phyloP scores from a whole-genome alignment of 805 yeast genomes.

The Kodamaea fukazawae region DNA sequence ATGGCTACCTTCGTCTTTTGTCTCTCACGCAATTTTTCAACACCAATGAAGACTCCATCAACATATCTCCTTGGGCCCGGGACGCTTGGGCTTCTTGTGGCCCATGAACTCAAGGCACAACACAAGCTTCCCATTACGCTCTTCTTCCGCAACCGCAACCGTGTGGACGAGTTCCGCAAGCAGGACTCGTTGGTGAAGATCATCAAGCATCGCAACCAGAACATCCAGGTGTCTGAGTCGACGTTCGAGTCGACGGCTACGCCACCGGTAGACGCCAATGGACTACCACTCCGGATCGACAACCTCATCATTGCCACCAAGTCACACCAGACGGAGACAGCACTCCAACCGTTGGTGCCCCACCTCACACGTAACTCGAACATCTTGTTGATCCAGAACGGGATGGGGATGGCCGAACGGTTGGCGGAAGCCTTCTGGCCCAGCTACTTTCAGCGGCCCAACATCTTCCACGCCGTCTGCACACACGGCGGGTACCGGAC shows the following conservation, averaged over 20 bases:
- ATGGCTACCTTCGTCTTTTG: too few species aligned
- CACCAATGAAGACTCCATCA: constrained; percentile 9
- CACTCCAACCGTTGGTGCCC: constrained; percentile 54
- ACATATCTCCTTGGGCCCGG: constrained; percentile 53
- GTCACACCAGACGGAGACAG: constrained; percentile 66
- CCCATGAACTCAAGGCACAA: constrained; percentile 41
- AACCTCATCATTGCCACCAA: constrained; percentile 77
- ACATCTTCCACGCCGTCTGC: constrained; percentile 68
- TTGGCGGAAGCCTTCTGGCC: constrained; percentile 58
- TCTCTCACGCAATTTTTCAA: too few species aligned
- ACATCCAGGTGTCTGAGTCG: constrained; percentile 14
- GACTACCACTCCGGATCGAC: constrained; percentile 31
- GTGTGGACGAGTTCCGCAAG: constrained; percentile 39
- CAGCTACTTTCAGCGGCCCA: constrained; percentile 44
- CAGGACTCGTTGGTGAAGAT: constrained; percentile 38
- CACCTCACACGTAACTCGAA: constrained; percentile 50
- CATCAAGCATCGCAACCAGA: constrained; percentile 20
- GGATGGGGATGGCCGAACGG: constrained; percentile 66
- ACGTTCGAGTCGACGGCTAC: constrained; percentile 24
- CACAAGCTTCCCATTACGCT: constrained; percentile 35
- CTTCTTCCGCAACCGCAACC: constrained; percentile 36
- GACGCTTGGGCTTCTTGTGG: constrained; percentile 49
- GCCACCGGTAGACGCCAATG: constrained; percentile 15
- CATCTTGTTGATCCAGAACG: constrained; percentile 77
- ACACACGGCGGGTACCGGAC: constrained; percentile 76